These are phyloP conservation scores for Solanum peruvianum DNA, from an alignment of 257 asterid species.

Conservation along the genomic window DNA sequence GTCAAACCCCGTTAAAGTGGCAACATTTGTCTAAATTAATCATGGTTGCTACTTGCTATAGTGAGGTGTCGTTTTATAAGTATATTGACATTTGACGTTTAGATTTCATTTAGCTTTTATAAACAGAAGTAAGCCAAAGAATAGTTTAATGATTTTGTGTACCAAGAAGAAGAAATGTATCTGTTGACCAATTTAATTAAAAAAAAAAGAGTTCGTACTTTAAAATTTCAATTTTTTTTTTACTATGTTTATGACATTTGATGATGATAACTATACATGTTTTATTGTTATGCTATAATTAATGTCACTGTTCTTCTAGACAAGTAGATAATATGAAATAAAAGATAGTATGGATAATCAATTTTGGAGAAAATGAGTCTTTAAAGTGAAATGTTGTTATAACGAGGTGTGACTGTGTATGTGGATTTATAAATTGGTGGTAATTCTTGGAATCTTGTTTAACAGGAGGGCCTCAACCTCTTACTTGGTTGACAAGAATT, in stretches of 20 bases:
- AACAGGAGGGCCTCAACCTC: slow-evolving; percentile 80
- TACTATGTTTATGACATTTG: background rate
- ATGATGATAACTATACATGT: no score
- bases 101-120: background rate
- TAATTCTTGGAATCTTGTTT: background rate
- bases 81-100: background rate
- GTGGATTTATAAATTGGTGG: background rate
- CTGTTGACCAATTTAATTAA: background rate
- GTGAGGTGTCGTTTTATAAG: background rate
- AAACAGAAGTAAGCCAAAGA: background rate
- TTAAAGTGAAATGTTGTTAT: background rate
- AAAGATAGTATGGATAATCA: background rate
- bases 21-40: background rate
- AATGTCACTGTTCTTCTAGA: background rate
- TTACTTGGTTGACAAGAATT: slow-evolving; percentile 73
- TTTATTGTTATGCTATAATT: background rate
- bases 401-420: background rate
- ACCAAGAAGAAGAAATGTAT: background rate
- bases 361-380: background rate
- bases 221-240: no score
- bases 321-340: background rate
- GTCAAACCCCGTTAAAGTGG: background rate
- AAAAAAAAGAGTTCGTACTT: no score
- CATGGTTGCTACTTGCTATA: background rate
- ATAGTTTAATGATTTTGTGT: background rate